phyloP scores from a whole-genome alignment of 129 eudicot species.

The Mikania micrantha region DNA sequence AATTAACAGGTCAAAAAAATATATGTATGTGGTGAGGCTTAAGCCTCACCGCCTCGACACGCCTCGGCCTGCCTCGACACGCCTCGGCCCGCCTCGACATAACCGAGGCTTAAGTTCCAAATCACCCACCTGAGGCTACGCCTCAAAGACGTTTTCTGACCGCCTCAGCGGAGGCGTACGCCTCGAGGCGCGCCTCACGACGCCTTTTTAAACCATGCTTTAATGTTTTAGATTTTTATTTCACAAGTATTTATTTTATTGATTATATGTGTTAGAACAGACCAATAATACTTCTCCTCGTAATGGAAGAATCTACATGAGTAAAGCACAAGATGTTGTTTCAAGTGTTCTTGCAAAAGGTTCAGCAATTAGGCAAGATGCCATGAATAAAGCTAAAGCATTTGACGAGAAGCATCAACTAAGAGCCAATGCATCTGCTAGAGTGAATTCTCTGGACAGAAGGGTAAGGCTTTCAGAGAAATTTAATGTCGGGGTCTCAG shows the following conservation, averaged over 20 bases:
- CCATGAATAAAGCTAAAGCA: slow-evolving; percentile 84
- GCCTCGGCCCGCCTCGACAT: no score
- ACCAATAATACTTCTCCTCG: slow-evolving; percentile 37
- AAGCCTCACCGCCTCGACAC: no score
- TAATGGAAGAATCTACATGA: slow-evolving; percentile 68
- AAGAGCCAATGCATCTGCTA: slow-evolving; percentile 87
- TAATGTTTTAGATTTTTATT: neutral
- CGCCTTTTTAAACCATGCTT: no score
- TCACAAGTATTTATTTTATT: neutral
- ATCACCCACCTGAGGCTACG: no score
- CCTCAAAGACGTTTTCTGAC: no score
- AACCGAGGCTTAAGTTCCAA: no score
- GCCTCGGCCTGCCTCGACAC: no score
- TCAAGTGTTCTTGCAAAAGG: slow-evolving; percentile 87
- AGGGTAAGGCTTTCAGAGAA: slow-evolving; percentile 82
- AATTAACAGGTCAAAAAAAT: no score
- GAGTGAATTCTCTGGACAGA: slow-evolving; percentile 65
- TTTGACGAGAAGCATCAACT: slow-evolving; percentile 91
- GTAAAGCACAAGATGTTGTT: slow-evolving; percentile 91
- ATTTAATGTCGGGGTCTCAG: slow-evolving; percentile 77
- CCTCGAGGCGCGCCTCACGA: no score
- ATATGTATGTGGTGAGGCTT: no score
- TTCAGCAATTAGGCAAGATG: slow-evolving; percentile 85
- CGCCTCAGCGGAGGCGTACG: no score
- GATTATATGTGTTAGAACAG: neutral